These are phyloP conservation scores for Chaetomidium leptoderma DNA, from an alignment of 495 filamentous ascomycete species.

Conservation along the genomic window DNA sequence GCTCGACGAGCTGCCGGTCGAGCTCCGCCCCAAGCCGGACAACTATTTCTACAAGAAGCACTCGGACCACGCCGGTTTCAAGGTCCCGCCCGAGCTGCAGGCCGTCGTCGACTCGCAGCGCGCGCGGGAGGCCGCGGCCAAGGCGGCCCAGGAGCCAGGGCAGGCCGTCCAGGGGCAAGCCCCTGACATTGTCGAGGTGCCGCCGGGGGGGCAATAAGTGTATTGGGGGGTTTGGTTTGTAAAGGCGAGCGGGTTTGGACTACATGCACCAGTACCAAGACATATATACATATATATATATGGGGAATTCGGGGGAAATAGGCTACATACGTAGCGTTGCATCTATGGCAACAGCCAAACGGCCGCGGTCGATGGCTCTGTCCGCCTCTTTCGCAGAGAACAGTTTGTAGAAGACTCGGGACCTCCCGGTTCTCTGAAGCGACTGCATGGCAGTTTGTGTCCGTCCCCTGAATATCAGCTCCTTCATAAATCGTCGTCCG, in stretches of 20 bases:
- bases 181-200: slow-evolving; percentile 15
- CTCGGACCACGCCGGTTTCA: slow-evolving; percentile 55
- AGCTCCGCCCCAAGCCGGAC: slow-evolving; percentile 62
- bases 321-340: slow-evolving; percentile 21
- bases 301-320: too few relatives aligned
- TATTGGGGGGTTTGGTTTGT: neutral
- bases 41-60: slow-evolving; percentile 67
- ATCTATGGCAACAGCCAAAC: neutral
- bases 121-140: slow-evolving; percentile 37
- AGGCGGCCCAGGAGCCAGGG: slow-evolving; percentile 19
- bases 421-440: neutral
- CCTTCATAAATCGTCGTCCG: neutral
- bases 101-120: slow-evolving; percentile 47
- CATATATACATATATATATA: too few relatives aligned
- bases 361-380: neutral
- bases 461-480: neutral
- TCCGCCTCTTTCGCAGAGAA: neutral
- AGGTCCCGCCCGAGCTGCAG: slow-evolving; percentile 48
- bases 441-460: neutral
- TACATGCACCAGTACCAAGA: too few relatives aligned
- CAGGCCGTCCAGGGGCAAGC: neutral
- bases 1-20: slow-evolving; percentile 61
- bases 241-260: neutral
- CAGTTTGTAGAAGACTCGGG: neutral
- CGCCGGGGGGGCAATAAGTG: slow-evolving; percentile 14